Conservation (phyloP, 805 yeast genomes). For the Zygoascus flipseniorum region DNA sequence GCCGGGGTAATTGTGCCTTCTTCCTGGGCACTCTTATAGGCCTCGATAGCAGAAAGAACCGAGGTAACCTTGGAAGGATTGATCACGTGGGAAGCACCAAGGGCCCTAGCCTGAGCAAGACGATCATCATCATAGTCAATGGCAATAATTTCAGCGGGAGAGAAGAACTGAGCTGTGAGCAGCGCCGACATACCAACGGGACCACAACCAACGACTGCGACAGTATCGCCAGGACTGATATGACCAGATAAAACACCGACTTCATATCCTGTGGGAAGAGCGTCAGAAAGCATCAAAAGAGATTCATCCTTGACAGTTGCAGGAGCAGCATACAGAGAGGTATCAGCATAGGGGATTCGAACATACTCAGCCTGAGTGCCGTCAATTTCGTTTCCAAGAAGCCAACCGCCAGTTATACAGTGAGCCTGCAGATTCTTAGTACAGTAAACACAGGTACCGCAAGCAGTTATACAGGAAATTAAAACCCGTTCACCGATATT, state of each 20-base stretch:
- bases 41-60: constrained; percentile 32
- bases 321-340: constrained; percentile 68
- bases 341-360: constrained; percentile 72
- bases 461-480: constrained; percentile 61
- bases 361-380: constrained; percentile 76
- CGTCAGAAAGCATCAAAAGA: constrained; percentile 76
- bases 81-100: constrained; percentile 91
- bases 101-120: constrained; percentile 59
- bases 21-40: constrained; percentile 25
- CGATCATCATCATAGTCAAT: constrained; percentile 65
- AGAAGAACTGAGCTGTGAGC: constrained; percentile 62
- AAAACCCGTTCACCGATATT: constrained; percentile 82
- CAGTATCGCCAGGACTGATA: constrained; percentile 48
- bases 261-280: constrained; percentile 65
- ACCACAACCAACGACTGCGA: constrained; percentile 47
- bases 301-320: constrained; percentile 73
- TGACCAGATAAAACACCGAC: constrained; percentile 67
- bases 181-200: constrained; percentile 64
- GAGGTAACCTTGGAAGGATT: constrained; percentile 54
- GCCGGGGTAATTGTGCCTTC: constrained; percentile 35
- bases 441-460: constrained; percentile 52
- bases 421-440: constrained; percentile 77
- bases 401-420: constrained; percentile 67
- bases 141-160: constrained; percentile 54
- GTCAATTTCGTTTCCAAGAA: constrained; percentile 48